Evolutionary conservation across 2,329 filamentous ascomycete genomes (phyloP).

Genomic region (Rhexocercosporidium sp.): DNA sequence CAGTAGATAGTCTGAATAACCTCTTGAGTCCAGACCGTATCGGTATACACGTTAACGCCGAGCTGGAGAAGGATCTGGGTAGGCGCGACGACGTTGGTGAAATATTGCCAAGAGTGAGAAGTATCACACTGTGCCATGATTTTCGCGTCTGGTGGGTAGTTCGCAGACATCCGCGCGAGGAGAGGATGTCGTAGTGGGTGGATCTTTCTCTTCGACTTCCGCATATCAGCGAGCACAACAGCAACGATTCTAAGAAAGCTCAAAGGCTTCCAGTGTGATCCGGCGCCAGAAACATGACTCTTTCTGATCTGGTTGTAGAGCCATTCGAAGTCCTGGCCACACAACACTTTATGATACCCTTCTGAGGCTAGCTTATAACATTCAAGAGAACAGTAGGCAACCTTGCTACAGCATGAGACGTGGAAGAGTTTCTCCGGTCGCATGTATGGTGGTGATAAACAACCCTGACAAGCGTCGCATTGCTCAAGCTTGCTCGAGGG

Average conservation of each 20-base stretch:
- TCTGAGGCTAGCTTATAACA: slow-evolving; percentile 31
- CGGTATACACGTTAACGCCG: slow-evolving; percentile 35
- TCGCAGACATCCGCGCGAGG: slow-evolving; percentile 33
- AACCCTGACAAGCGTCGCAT: slow-evolving; percentile 38
- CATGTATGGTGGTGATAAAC: slow-evolving; percentile 25
- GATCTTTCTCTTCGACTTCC: background rate
- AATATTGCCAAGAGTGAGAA: slow-evolving; percentile 30
- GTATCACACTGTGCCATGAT: slow-evolving; percentile 1
- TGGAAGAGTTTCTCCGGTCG: background rate
- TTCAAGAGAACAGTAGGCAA: slow-evolving; percentile 33
- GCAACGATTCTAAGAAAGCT: slow-evolving; percentile 34
- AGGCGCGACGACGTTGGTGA: slow-evolving; percentile 35
- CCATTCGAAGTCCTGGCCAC: slow-evolving; percentile 35
- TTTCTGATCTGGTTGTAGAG: slow-evolving; percentile 22
- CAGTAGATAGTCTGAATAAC: slow-evolving; percentile 38
- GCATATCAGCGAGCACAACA: slow-evolving; percentile 31
- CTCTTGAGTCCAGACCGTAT: slow-evolving; percentile 29
- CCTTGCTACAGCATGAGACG: slow-evolving; percentile 31
- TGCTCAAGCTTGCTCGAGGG: slow-evolving; percentile 20
- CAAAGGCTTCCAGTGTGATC: slow-evolving; percentile 27
- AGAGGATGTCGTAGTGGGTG: slow-evolving; percentile 36
- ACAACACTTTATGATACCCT: slow-evolving; percentile 36
- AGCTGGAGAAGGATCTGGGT: slow-evolving; percentile 32
- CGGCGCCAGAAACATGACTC: background rate
- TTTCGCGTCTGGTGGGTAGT: slow-evolving; percentile 26